Conservation (phyloP, 257 asterid genomes). For the Solanum tacnaense region DNA sequence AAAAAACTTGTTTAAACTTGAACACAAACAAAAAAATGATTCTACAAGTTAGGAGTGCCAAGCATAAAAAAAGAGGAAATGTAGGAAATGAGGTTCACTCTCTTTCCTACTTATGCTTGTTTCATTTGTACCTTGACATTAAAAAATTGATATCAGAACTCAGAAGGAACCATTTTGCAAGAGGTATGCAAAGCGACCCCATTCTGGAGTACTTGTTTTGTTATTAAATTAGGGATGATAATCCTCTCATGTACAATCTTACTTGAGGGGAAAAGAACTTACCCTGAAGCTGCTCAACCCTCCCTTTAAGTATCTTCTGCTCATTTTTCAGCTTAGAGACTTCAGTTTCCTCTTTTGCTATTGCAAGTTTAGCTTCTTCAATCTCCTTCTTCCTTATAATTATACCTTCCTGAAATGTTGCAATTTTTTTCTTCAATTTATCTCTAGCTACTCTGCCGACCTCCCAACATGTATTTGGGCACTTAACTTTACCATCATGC, state of each 20-base stretch:
- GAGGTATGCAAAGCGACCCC: neutral
- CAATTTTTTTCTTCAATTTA: slow-evolving; percentile 70
- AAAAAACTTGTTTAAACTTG: neutral
- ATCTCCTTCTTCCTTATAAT: slow-evolving; percentile 48
- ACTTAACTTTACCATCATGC: slow-evolving; percentile 68
- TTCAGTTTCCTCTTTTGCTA: slow-evolving; percentile 72
- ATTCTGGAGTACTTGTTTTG: neutral
- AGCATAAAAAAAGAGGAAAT: neutral
- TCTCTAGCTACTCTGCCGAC: slow-evolving; percentile 90
- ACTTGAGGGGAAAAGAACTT: slow-evolving; percentile 5
- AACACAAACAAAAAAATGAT: neutral
- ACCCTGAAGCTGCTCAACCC: slow-evolving; percentile 84
- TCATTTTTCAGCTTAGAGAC: slow-evolving; percentile 57
- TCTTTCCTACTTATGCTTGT: neutral
- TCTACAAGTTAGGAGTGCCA: neutral
- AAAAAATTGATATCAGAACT: neutral
- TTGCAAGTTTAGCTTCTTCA: slow-evolving; percentile 56
- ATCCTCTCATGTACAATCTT: neutral
- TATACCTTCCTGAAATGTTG: slow-evolving; percentile 66
- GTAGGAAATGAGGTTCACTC: neutral
- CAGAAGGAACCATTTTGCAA: neutral
- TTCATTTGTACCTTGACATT: neutral
- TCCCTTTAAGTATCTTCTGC: slow-evolving; percentile 67
- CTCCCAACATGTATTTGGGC: slow-evolving; percentile 92
- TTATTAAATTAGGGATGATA: neutral